Percentiles rank a stretch among this genome's conserved stretches.
Evolutionary conservation across 371 early-diverging fungal genomes (phyloP).

Genomic region (Syncephalastrum sp.): DNA sequence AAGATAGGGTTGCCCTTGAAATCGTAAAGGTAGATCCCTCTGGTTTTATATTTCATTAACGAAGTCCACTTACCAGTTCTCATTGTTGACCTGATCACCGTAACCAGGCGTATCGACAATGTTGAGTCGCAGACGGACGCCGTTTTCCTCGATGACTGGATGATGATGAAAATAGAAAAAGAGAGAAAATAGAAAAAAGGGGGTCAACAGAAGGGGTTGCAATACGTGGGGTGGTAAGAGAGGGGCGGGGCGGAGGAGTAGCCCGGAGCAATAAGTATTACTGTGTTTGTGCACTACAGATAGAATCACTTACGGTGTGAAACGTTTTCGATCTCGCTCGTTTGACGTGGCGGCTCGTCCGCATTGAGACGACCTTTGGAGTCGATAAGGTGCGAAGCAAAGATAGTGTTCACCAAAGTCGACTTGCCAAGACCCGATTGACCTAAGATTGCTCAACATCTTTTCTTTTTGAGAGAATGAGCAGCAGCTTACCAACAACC

Average conservation of each 20-base stretch:
- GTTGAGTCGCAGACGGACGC: constrained; percentile 75
- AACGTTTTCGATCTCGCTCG: constrained; percentile 82
- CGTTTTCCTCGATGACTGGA: constrained; percentile 78
- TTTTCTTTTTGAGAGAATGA: neutral
- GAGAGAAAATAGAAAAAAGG: neutral
- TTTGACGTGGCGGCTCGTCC: constrained; percentile 74
- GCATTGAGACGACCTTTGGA: constrained; percentile 73
- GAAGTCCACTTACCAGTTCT: constrained; percentile 59
- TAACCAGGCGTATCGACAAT: constrained; percentile 80
- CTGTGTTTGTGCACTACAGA: neutral
- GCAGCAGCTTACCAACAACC: constrained; percentile 72
- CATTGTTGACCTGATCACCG: constrained; percentile 83
- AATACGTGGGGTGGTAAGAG: neutral
- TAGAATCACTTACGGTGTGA: constrained; percentile 60
- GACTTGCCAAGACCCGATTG: constrained; percentile 98
- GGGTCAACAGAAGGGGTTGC: neutral
- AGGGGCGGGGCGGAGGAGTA: neutral
- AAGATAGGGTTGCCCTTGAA: neutral
- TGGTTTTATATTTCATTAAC: neutral
- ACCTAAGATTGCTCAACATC: constrained; percentile 48
- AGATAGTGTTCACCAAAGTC: constrained; percentile 95
- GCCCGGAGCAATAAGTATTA: too few species aligned
- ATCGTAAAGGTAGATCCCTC: neutral
- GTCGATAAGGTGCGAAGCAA: constrained; percentile 79
- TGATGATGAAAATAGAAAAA: neutral